Evolutionary conservation across 2,329 filamentous ascomycete species (phyloP), one percentile per base, ranked within the genome.

Genomic region (Dryadomyces sulphureus): DNA sequence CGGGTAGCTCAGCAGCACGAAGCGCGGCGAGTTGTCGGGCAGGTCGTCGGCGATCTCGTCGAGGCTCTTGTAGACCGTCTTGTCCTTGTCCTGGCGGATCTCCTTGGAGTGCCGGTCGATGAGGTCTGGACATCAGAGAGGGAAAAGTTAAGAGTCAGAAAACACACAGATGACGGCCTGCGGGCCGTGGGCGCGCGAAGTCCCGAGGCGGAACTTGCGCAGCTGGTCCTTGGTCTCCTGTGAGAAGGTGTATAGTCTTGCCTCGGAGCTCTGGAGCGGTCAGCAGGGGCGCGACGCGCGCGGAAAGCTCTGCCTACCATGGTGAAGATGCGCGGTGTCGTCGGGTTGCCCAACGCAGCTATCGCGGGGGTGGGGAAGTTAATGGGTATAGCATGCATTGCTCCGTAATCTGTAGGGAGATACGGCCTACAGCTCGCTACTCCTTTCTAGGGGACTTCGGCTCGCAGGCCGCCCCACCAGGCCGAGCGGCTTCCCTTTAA

Each of bases 141-240:
- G 21, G 19, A 35, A 25, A 3, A 11, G 25, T 22, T 20, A 21
- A 21, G 7, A 38, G 41, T 47, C 21, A 41, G 38, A n/a, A 17
- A 35, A 72, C 81, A 65, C 84, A 96, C 92, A 96, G 55, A 98
- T 94, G 51, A 93, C 79, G 50, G 89, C 92, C 68, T 95, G 87
- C 0, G 89, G 83, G 41, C 82, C 79, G 60, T 82, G 90, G 45
- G 87, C 80, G 53, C 92, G 73, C 30, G 89, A 95, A 2, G 92
- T 96, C 22, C 82, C 79, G 24, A 98, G 74, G 43, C 92, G 84
- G 68, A 98, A 98, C 66, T 95, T 96, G 63, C 86, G 84, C 54
- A 98, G 77, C 59, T 89, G 81, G 54, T 88, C 80, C 65, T 83
- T 92, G 40, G 87, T 94, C 66, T 92, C 86, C 53, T 79, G 76